Conservation (phyloP, 2,329 filamentous ascomycete species). For the Colletotrichum melonis region DNA sequence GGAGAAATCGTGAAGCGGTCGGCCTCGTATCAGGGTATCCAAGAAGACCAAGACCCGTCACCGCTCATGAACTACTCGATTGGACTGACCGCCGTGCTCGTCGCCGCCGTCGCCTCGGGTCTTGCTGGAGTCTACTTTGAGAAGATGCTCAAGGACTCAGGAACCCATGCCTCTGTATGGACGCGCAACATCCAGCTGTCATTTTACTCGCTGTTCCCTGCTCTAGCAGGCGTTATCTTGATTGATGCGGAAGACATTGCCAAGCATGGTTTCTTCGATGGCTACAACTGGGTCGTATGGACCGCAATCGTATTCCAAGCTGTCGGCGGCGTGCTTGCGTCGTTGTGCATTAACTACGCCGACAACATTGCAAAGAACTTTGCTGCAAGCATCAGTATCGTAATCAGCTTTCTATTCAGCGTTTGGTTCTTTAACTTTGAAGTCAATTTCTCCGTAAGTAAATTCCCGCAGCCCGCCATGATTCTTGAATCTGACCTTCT, state of each 20-base stretch:
- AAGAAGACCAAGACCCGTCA: conserved; percentile 66
- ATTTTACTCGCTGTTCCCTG: conserved; percentile 92
- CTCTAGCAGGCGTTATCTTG: conserved; percentile 85
- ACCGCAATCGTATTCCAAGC: conserved; percentile 85
- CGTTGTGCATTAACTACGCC: conserved; percentile 83
- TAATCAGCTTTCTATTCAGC: conserved; percentile 87
- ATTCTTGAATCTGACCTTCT: neutral
- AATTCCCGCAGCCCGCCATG: conserved; percentile 5
- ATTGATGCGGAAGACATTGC: conserved; percentile 88
- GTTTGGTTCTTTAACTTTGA: conserved; percentile 86
- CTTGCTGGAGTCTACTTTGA: conserved; percentile 90
- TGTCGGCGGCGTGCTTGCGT: conserved; percentile 80
- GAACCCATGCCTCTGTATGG: conserved; percentile 78
- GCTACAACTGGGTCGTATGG: conserved; percentile 95
- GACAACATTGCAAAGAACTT: conserved; percentile 96
- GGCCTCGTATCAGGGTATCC: conserved; percentile 91
- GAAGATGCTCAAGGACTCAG: conserved; percentile 90
- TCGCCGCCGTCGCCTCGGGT: conserved; percentile 84
- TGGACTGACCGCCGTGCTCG: conserved; percentile 81
- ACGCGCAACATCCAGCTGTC: conserved; percentile 94
- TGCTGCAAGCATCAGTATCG: conserved; percentile 90
- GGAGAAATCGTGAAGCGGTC: conserved; percentile 68
- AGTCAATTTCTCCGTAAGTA: conserved; percentile 77
- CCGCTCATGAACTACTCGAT: conserved; percentile 79
- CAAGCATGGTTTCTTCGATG: conserved; percentile 90